Evolutionary conservation across 805 yeast genomes (phyloP).

Genomic region (Grigorovia humatica): DNA sequence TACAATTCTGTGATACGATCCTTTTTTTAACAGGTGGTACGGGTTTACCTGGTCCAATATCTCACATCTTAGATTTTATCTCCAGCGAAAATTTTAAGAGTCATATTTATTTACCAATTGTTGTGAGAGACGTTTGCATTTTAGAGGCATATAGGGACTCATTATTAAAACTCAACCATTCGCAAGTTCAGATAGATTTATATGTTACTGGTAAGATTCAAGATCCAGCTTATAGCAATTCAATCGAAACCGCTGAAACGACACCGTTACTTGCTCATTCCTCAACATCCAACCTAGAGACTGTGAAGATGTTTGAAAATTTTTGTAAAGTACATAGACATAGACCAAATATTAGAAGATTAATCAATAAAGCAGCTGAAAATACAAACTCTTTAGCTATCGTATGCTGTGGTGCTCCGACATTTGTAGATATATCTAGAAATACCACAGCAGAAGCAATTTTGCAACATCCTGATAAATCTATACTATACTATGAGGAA

Average conservation of each 20-base stretch:
- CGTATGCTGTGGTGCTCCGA: slow-evolving; percentile 53
- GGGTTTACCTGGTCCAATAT: slow-evolving; percentile 55
- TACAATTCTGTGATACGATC: slow-evolving; percentile 41
- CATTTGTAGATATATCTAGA: slow-evolving; percentile 49
- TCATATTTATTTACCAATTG: slow-evolving; percentile 10
- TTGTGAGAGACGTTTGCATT: slow-evolving; percentile 11
- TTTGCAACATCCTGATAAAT: slow-evolving; percentile 32
- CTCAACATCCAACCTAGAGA: not conserved
- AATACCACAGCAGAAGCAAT: slow-evolving; percentile 32
- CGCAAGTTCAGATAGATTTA: slow-evolving; percentile 11
- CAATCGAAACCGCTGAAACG: slow-evolving; percentile 1
- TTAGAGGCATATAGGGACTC: slow-evolving; percentile 13
- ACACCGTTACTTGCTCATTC: slow-evolving; percentile 2
- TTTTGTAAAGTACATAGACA: slow-evolving; percentile 33
- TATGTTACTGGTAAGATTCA: slow-evolving; percentile 1
- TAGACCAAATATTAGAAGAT: slow-evolving; percentile 36
- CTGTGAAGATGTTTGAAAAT: slow-evolving; percentile 4
- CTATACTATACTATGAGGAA: slow-evolving; percentile 67
- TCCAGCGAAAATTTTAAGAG: slow-evolving; percentile 1
- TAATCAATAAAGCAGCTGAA: slow-evolving; percentile 30
- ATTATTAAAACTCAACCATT: slow-evolving; percentile 8
- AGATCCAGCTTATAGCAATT: not conserved
- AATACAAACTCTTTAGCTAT: slow-evolving; percentile 39
- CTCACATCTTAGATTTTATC: slow-evolving; percentile 33
- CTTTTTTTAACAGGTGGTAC: slow-evolving; percentile 64